Conservation (phyloP, 2,329 filamentous ascomycete species). For the Canariomyces notabilis region DNA sequence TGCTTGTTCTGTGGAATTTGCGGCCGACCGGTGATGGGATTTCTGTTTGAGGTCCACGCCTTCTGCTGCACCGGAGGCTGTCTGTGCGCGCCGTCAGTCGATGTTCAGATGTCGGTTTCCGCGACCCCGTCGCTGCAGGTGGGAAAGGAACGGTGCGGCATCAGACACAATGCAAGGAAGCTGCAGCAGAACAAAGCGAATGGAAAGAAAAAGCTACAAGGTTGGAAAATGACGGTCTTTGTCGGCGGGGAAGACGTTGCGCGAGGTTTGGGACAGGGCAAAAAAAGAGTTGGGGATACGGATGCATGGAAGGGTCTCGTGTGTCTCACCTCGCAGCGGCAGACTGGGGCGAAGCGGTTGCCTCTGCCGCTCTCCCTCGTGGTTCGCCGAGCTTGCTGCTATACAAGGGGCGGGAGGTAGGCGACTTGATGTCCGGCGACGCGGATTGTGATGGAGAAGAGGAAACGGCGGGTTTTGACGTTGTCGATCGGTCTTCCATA, state of each 20-base stretch:
- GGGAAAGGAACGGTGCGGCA: conserved; percentile 4
- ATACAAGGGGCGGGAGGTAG: conserved; percentile 26
- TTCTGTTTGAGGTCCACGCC: conserved; percentile 31
- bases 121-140: conserved; percentile 1
- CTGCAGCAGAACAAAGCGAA: conserved; percentile 1
- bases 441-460: conserved; percentile 21
- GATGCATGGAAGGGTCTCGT: conserved; percentile 25
- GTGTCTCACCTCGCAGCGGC: conserved; percentile 33
- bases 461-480: conserved; percentile 23
- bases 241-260: conserved; percentile 17
- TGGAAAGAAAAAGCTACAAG: conserved; percentile 1
- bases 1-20: conserved; percentile 25
- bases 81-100: conserved; percentile 23
- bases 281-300: conserved; percentile 21
- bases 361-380: conserved; percentile 23
- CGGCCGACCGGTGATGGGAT: conserved; percentile 29
- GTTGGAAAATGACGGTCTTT: conserved; percentile 16
- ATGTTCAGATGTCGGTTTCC: not conserved
- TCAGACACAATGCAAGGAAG: conserved; percentile 1
- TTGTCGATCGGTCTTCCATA: conserved; percentile 28
- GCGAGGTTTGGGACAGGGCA: conserved; percentile 2
- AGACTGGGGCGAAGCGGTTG: conserved; percentile 24
- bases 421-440: conserved; percentile 23
- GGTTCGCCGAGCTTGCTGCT: conserved; percentile 32
- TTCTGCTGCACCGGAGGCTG: conserved; percentile 30